Evolutionary conservation across 176 grass and related monocot species (phyloP).

Genomic region (Bolboschoenus planiculmis): DNA sequence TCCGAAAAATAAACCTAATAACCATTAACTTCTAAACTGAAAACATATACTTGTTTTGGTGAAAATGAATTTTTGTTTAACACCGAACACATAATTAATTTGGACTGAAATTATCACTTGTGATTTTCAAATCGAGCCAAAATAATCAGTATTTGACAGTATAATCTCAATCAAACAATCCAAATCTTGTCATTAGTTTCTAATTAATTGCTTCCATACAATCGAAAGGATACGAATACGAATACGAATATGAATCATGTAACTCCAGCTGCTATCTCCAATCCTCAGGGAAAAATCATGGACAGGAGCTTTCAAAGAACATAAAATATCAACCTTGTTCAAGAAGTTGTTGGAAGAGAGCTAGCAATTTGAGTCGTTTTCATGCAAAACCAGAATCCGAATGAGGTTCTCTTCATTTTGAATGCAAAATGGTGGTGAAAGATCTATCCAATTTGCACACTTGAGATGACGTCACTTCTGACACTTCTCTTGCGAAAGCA

Average conservation of each 20-base stretch:
- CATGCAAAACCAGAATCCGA: neutral
- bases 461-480: neutral
- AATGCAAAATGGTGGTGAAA: neutral
- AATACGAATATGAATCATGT: too few species aligned
- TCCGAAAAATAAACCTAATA: too few species aligned
- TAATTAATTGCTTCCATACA: too few species aligned
- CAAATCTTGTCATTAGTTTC: too few species aligned
- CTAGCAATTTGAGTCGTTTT: neutral
- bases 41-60: too few species aligned
- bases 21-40: too few species aligned
- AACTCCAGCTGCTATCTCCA: neutral
- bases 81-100: too few species aligned
- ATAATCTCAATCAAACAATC: neutral
- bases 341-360: neutral
- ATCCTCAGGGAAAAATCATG: neutral
- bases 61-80: too few species aligned
- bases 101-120: too few species aligned
- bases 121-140: too few species aligned
- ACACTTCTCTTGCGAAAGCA: neutral
- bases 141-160: neutral
- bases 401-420: neutral
- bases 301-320: neutral
- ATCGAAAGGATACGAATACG: too few species aligned
- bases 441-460: neutral
- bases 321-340: neutral